phyloP scores from a whole-genome alignment of 2,329 filamentous ascomycete genomes.

The Fusarium piperis region DNA sequence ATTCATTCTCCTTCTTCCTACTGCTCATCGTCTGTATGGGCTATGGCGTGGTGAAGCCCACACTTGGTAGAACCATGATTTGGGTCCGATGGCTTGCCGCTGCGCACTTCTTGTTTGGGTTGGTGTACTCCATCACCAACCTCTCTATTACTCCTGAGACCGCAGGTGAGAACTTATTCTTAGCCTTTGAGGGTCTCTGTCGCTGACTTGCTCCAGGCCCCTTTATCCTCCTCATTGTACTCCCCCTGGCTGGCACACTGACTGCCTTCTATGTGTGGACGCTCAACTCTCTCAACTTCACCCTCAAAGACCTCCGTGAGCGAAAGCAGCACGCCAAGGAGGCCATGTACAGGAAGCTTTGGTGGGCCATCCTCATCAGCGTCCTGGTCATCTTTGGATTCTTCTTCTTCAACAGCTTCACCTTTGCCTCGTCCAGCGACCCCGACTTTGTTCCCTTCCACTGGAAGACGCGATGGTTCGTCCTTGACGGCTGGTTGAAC shows the following conservation, averaged over 20 bases:
- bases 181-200: neutral
- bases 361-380: slow-evolving; percentile 95
- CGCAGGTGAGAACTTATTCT: slow-evolving; percentile 64
- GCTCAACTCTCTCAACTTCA: slow-evolving; percentile 91
- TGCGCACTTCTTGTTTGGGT: slow-evolving; percentile 92
- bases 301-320: slow-evolving; percentile 94
- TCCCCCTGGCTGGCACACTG: slow-evolving; percentile 89
- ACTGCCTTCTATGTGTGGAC: slow-evolving; percentile 99
- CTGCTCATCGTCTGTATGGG: slow-evolving; percentile 99
- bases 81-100: slow-evolving; percentile 91
- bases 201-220: slow-evolving; percentile 65
- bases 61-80: slow-evolving; percentile 91
- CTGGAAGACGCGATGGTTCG: slow-evolving; percentile 98
- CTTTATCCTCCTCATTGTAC: slow-evolving; percentile 89
- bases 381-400: slow-evolving; percentile 97
- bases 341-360: slow-evolving; percentile 96
- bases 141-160: slow-evolving; percentile 89
- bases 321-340: slow-evolving; percentile 95
- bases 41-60: slow-evolving; percentile 96
- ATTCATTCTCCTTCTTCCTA: slow-evolving; percentile 98
- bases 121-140: slow-evolving; percentile 91
- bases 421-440: slow-evolving; percentile 85
- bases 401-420: slow-evolving; percentile 98
- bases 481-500: slow-evolving; percentile 97
- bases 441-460: slow-evolving; percentile 94